Conservation (phyloP, 495 filamentous ascomycete genomes). For the Astrocystis sublimbata region DNA sequence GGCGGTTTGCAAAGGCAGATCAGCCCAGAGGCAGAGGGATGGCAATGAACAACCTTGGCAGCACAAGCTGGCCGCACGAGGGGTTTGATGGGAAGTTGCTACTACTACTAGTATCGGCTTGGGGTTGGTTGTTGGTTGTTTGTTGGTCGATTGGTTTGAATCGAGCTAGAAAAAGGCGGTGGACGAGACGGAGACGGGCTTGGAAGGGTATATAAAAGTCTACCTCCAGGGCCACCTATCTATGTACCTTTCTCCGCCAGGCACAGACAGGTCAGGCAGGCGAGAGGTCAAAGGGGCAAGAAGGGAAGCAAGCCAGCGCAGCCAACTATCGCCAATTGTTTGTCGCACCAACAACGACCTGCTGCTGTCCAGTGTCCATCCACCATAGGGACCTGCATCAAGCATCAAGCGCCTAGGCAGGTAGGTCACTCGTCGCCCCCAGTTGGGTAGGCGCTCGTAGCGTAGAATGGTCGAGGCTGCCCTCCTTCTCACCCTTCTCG, state of each 20-base stretch:
- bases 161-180: background rate
- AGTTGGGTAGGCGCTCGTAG: too few species aligned
- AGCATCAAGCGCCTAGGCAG: too few species aligned
- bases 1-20: constrained; percentile 20
- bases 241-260: too few species aligned
- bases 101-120: too few species aligned
- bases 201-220: background rate
- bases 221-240: too few species aligned
- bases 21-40: background rate
- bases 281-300: background rate
- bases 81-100: background rate
- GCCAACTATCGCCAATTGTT: constrained; percentile 1
- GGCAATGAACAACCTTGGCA: too few species aligned
- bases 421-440: too few species aligned
- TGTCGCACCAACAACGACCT: constrained; percentile 6
- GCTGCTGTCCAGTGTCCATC: constrained; percentile 6
- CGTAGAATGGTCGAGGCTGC: constrained; percentile 6
- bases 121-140: too few species aligned
- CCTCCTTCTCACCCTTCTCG: background rate
- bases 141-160: background rate
- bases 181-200: too few species aligned
- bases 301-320: background rate
- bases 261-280: background rate
- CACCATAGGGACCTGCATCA: too few species aligned
- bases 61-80: constrained; percentile 4